Base-by-base conservation (phyloP, 2,329 filamentous ascomycete species). In the Fusarium chaquense region DNA sequence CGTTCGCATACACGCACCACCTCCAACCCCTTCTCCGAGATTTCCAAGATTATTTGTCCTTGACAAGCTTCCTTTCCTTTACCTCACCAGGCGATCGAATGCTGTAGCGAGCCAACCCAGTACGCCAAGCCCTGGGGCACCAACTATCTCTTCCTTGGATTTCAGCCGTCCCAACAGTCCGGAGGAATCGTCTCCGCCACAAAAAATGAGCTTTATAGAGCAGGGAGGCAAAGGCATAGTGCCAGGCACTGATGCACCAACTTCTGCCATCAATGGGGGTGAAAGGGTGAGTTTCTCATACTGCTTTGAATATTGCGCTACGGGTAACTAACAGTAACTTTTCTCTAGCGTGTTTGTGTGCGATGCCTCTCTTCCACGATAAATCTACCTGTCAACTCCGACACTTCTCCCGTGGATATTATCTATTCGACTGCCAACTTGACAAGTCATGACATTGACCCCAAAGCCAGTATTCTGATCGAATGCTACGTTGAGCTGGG, bases 251-350 rank as follows among this genome's bases (percentile, higher is more conserved):
- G 93, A 97, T 82, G 92, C 92, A 24, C 94, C 94, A 2, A 84
- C 90, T 12, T 94, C 93, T 56, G 93, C 93, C 16, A 90, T 91
- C 62, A 97, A 97, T 80, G 88, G 91, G 65, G 91, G 90, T 46
- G 92, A 94, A 76, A 85, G 93, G 73, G 90, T 92, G 80, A 84
- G 89, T 83, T 38, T 33, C 20, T 26, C 13, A n/a, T 18, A 35
- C 35, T 22, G 18, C 47, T 28, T 35, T 32, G 7, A 28, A 13
- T 38, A n/a, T 44, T 45, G 28, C 20, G 24, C 35, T 35, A 26
- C 44, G 44, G 35, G 36, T 36, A 44, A 35, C 67, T 72, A 57
- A 67, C 55, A 41, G 46, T n/a, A 12, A 22, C 28, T 67, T 12
- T 32, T 15, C 28, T 67, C 51, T 65, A 91, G 86, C 87, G 87